Conservation (phyloP, 2,329 filamentous ascomycete genomes). For the Scedosporium minutisporum region DNA sequence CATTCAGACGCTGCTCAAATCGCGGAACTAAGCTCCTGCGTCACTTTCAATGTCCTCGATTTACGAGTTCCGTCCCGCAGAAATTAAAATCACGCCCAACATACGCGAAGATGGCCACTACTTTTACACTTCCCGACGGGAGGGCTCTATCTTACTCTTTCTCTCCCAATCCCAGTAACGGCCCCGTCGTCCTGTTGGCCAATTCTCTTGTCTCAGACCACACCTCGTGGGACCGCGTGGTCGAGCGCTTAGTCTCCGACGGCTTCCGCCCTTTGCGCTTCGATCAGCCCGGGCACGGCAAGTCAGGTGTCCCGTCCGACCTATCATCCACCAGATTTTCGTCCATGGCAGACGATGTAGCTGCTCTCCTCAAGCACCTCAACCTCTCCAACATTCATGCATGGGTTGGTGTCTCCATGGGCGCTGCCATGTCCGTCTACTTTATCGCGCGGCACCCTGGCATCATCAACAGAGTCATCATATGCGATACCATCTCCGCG, state of each 20-base stretch:
- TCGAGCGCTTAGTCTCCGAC: constrained; percentile 20
- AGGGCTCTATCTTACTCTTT: constrained; percentile 21
- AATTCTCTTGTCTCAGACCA: constrained; percentile 29
- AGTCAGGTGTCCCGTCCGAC: constrained; percentile 22
- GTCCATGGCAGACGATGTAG: constrained; percentile 27
- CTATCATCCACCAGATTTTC: constrained; percentile 27
- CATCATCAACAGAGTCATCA: constrained; percentile 25
- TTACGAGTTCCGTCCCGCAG: too few species aligned
- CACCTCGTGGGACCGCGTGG: constrained; percentile 28
- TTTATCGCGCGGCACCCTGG: constrained; percentile 28
- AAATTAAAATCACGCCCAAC: neutral
- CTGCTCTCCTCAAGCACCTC: constrained; percentile 22
- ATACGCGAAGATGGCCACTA: too few species aligned
- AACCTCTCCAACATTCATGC: constrained; percentile 22
- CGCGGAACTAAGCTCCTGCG: too few species aligned
- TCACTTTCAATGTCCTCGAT: too few species aligned
- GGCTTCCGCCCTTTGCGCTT: constrained; percentile 34
- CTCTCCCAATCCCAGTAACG: constrained; percentile 14
- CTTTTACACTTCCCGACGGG: constrained; percentile 15
- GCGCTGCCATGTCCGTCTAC: constrained; percentile 28
- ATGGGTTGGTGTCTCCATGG: constrained; percentile 37
- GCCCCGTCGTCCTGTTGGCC: constrained; percentile 26
- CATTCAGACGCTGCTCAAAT: too few species aligned
- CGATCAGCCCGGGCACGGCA: constrained; percentile 33
- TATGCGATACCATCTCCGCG: constrained; percentile 29